Percentiles rank a stretch among this genome's conserved stretches.
phyloP scores from a whole-genome alignment of 441 rosid species.

The Populus hybrid region DNA sequence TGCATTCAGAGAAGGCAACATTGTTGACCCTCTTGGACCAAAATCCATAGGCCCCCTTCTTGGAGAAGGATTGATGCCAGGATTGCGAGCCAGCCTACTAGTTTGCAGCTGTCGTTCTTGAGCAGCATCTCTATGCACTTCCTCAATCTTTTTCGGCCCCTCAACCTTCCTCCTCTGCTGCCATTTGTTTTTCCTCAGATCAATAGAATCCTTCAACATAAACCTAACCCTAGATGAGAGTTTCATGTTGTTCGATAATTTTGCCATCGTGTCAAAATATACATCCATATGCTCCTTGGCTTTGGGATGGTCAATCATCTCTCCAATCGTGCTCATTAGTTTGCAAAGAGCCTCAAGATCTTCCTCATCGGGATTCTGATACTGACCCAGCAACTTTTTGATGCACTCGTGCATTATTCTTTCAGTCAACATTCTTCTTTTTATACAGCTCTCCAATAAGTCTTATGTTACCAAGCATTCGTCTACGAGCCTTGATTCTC shows the following conservation, averaged over 20 bases:
- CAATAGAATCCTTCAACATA: constrained; percentile 87
- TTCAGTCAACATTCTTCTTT: too few species aligned
- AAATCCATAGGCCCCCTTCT: constrained; percentile 77
- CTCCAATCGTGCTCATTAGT: constrained; percentile 93
- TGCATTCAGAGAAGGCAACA: constrained; percentile 64
- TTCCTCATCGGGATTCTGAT: constrained; percentile 87
- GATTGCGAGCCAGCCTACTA: constrained; percentile 61
- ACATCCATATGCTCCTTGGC: constrained; percentile 76
- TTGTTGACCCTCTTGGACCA: constrained; percentile 66
- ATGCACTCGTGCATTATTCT: constrained; percentile 94
- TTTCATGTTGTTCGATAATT: constrained; percentile 65
- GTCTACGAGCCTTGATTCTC: constrained; percentile 80
- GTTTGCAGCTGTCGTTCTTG: constrained; percentile 85
- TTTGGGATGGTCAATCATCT: constrained; percentile 68
- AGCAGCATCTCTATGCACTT: constrained; percentile 98
- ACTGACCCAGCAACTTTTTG: constrained; percentile 63
- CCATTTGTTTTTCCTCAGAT: constrained; percentile 90
- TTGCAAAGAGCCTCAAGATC: constrained; percentile 88
- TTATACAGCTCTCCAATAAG: constrained; percentile 96
- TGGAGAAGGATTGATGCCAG: constrained; percentile 53
- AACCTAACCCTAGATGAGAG: constrained; percentile 85
- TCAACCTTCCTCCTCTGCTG: constrained; percentile 97
- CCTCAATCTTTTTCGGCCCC: constrained; percentile 98
- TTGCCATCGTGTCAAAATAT: constrained; percentile 70
- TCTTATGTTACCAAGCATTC: constrained; percentile 94